Base-by-base conservation (phyloP, 306 rosid genomes). In the Gastrolobium bilobum region DNA sequence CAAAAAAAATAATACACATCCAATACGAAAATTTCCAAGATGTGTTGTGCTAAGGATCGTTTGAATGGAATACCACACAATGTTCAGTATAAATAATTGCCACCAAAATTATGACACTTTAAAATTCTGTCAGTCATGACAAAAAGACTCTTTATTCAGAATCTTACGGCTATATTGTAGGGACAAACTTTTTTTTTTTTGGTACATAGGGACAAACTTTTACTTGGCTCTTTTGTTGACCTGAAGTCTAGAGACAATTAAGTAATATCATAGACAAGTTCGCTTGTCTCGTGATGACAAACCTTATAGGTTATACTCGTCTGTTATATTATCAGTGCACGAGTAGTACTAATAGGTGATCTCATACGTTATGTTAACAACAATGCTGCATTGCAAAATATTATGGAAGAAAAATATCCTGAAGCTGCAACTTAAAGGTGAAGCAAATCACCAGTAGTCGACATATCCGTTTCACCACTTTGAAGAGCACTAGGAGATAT, bases 391-490 rank as follows among this genome's bases (percentile, higher is more conserved):
- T 1, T 57, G 68, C 44, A 56, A 65, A 68, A 9, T 20, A 57
- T 68, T 47, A 7, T 13, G 44, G 46, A 51, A 62, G 57, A 68
- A 13, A 15, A 66, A 43, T 51, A 59, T 51, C 11, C 5, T 58
- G 51, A 58, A 59, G 79, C 33, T 51, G 39, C 77, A 38, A 76
- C 29, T 67, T 56, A 43, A 86, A 38, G 68, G 38, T 42, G 75
- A 71, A 7, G 77, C 14, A 64, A 42, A 83, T 85, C 30, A 94
- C 98, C 97, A 88, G 97, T 87, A 74, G 92, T 91, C 38, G 63
- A 70, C 85, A 92, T 76, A 71, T 94, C 89, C 34, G 97, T 84
- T 89, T 94, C 99, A 20, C 97, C 99, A 81, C 82, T 86, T 88
- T 77, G 46, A 73, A 87, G 88, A 73, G 99, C 93, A 85, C 88